Percentiles rank a stretch among this genome's conserved stretches.
Conservation (phyloP, 2,329 filamentous ascomycete species). For the Salinomyces thailandicus region DNA sequence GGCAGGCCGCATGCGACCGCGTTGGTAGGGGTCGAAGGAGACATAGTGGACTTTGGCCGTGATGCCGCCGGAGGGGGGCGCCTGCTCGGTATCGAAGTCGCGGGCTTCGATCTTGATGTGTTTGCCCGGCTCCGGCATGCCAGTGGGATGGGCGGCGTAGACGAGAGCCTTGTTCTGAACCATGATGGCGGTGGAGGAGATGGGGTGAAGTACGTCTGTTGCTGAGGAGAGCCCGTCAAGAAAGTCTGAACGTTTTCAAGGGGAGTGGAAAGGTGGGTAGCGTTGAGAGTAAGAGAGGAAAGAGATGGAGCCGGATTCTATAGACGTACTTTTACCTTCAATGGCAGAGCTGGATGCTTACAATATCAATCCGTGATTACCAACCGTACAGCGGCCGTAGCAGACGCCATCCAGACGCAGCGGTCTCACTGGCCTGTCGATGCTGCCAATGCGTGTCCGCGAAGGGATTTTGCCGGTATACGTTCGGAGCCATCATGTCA, state of each 20-base stretch:
- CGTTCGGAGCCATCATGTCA: too few species aligned
- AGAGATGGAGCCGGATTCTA: too few species aligned
- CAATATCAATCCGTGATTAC: too few species aligned
- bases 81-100: constrained; percentile 55
- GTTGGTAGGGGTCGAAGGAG: constrained; percentile 77
- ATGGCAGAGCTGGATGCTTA: too few species aligned
- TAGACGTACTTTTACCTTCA: too few species aligned
- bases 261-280: neutral
- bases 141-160: constrained; percentile 58
- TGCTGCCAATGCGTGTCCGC: too few species aligned
- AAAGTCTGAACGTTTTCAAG: constrained; percentile 2
- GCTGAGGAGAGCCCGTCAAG: too few species aligned
- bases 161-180: constrained; percentile 63
- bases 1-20: constrained; percentile 63
- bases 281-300: neutral
- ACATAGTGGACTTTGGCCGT: constrained; percentile 60
- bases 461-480: too few species aligned
- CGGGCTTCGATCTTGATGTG: constrained; percentile 57
- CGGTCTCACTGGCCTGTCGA: too few species aligned
- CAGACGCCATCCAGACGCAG: too few species aligned
- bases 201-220: neutral
- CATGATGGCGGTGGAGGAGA: constrained; percentile 27
- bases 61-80: constrained; percentile 54
- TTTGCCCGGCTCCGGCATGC: constrained; percentile 58
- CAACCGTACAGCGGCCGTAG: too few species aligned